phyloP scores from a whole-genome alignment of 441 rosid genomes.

The Adansonia madagascariensis region DNA sequence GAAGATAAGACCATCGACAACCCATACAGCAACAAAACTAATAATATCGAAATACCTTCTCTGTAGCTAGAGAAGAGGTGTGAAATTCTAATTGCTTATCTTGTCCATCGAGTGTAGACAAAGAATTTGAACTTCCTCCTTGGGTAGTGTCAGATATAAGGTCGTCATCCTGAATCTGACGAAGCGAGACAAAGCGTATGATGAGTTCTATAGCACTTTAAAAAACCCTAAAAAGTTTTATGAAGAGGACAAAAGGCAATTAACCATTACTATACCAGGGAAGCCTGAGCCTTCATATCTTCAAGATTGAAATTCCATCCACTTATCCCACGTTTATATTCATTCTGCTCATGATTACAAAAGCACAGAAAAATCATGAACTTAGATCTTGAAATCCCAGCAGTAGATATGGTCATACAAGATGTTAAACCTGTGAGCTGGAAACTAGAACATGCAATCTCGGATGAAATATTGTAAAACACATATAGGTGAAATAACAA shows the following conservation, averaged over 20 bases:
- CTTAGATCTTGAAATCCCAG: constrained; percentile 22
- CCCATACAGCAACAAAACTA: neutral
- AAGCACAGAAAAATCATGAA: constrained; percentile 32
- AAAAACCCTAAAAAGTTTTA: neutral
- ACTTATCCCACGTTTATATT: constrained; percentile 93
- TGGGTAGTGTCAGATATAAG: constrained; percentile 47
- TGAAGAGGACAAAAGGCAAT: constrained; percentile 16
- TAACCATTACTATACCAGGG: constrained; percentile 61
- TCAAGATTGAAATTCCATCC: constrained; percentile 98
- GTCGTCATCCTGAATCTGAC: constrained; percentile 92
- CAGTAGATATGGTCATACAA: neutral
- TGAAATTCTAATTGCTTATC: constrained; percentile 53
- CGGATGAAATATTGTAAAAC: neutral
- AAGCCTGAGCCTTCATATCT: constrained; percentile 95
- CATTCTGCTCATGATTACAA: constrained; percentile 65
- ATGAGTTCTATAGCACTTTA: constrained; percentile 18
- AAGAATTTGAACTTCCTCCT: constrained; percentile 60
- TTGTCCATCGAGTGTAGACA: constrained; percentile 53
- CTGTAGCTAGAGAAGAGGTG: constrained; percentile 40
- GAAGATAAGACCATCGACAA: neutral
- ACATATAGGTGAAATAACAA: constrained; percentile 19
- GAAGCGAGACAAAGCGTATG: constrained; percentile 19
- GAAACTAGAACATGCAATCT: neutral
- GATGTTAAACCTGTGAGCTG: neutral
- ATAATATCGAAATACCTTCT: constrained; percentile 42